phyloP scores from a whole-genome alignment of 192 early-diverging fungal species.

The Borealophlyctis nickersoniae region DNA sequence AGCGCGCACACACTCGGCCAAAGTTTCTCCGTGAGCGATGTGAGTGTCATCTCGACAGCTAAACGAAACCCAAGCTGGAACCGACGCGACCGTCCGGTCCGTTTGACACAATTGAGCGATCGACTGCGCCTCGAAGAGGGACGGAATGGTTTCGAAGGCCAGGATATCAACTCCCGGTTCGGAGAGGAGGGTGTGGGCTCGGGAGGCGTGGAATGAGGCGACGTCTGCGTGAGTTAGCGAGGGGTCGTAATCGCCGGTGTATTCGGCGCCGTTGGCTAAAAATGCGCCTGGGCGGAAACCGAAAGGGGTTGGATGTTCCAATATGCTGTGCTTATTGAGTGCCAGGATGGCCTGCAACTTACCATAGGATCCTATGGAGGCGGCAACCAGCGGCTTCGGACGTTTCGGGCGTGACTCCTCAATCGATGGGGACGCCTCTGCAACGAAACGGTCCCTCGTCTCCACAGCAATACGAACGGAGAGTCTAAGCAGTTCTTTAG shows the following conservation, averaged over 20 bases:
- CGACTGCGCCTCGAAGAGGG: constrained; percentile 47
- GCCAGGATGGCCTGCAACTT: neutral
- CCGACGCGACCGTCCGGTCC: neutral
- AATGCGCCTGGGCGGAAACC: constrained; percentile 40
- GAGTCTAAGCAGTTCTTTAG: neutral
- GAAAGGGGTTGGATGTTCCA: no score
- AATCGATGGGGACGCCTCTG: neutral
- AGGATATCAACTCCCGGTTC: constrained; percentile 51
- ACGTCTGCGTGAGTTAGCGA: constrained; percentile 6
- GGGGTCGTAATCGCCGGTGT: constrained; percentile 58
- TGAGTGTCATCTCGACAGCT: constrained; percentile 32
- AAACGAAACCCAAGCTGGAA: constrained; percentile 62
- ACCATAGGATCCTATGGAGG: constrained; percentile 64
- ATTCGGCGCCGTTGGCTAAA: constrained; percentile 62
- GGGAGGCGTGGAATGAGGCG: neutral
- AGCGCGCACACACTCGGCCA: constrained; percentile 36
- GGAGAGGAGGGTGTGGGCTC: neutral
- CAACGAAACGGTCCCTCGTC: neutral
- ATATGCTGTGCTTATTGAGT: no score
- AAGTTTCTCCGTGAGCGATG: constrained; percentile 50
- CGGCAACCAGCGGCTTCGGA: constrained; percentile 43
- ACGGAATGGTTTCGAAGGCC: constrained; percentile 70
- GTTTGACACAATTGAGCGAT: constrained; percentile 35
- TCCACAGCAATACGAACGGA: neutral
- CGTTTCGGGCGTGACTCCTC: neutral